Conservation (phyloP, 2,329 filamentous ascomycete species). For the Aspergillus hiratsukae region DNA sequence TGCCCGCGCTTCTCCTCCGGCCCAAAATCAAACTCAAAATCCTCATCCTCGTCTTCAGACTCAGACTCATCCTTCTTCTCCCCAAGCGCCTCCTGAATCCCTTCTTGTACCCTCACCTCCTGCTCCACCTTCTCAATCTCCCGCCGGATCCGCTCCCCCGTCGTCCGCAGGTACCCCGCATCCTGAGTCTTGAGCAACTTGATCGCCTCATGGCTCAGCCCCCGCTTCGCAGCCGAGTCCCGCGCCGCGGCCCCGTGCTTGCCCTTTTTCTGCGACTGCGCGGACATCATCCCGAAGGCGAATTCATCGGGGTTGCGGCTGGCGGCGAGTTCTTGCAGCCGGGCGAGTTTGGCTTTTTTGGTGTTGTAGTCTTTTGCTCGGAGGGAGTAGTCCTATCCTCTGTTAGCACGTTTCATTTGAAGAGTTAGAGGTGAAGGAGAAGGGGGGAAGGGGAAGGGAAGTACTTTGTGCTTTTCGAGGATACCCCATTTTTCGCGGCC, state of each 20-base stretch:
- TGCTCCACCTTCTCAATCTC: slow-evolving; percentile 49
- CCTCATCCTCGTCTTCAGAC: slow-evolving; percentile 19
- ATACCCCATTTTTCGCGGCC: slow-evolving; percentile 84
- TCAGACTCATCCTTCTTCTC: slow-evolving; percentile 18
- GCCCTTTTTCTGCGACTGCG: slow-evolving; percentile 38
- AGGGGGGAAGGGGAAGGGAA: background rate
- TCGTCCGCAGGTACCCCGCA: slow-evolving; percentile 56
- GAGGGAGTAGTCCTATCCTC: slow-evolving; percentile 56
- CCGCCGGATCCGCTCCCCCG: slow-evolving; percentile 52
- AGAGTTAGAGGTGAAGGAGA: too few relatives aligned
- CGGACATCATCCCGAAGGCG: slow-evolving; percentile 60
- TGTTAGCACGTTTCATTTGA: too few relatives aligned
- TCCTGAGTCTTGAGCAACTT: slow-evolving; percentile 64
- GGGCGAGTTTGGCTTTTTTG: slow-evolving; percentile 57
- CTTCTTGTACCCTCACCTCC: slow-evolving; percentile 41
- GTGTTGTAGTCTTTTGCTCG: slow-evolving; percentile 60
- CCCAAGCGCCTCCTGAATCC: slow-evolving; percentile 29
- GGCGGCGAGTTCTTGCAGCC: slow-evolving; percentile 55
- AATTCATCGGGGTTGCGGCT: slow-evolving; percentile 65
- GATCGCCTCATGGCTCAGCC: slow-evolving; percentile 54
- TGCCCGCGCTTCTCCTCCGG: slow-evolving; percentile 14
- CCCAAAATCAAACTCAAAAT: slow-evolving; percentile 19
- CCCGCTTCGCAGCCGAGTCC: slow-evolving; percentile 38
- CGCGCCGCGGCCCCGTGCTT: slow-evolving; percentile 40
- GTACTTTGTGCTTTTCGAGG: slow-evolving; percentile 89